Percentiles rank a stretch among this genome's conserved stretches.
Evolutionary conservation across 768 basidiomycete species (phyloP).

Genomic region (Tulasnella sp.): DNA sequence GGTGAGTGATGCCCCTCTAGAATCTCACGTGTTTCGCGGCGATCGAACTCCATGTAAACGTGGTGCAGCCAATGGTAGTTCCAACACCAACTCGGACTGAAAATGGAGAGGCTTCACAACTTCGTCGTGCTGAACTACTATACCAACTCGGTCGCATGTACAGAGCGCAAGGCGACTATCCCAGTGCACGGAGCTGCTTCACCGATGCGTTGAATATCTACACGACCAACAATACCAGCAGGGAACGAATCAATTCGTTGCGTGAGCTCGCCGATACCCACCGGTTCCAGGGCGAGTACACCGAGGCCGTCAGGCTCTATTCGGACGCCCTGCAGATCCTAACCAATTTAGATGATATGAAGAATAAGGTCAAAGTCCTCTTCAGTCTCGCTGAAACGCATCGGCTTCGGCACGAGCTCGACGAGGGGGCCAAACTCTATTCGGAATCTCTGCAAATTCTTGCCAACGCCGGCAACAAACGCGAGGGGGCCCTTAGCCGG

Average conservation of each 20-base stretch:
- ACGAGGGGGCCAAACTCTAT: background rate
- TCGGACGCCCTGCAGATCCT: background rate
- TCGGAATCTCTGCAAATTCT: background rate
- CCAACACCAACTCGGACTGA: background rate
- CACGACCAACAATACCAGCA: background rate
- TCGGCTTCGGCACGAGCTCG: background rate
- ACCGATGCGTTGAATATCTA: background rate
- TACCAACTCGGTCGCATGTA: background rate
- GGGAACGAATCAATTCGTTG: background rate
- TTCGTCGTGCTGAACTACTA: background rate
- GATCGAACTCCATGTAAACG: background rate
- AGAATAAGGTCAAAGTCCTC: background rate
- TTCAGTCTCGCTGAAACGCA: background rate
- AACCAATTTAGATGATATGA: background rate
- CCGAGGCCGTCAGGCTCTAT: background rate
- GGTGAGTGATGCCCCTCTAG: background rate
- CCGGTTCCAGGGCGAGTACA: background rate
- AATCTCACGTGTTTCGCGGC: background rate
- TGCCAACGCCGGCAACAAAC: background rate
- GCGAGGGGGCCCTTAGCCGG: background rate
- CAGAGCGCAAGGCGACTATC: background rate
- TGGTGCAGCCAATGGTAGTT: background rate
- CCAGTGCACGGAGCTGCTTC: background rate
- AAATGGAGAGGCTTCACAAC: background rate
- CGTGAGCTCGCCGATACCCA: background rate